These are phyloP conservation scores for Tolypocladium amazonense DNA, from an alignment of 2,329 filamentous ascomycete species.

Conservation along the genomic window DNA sequence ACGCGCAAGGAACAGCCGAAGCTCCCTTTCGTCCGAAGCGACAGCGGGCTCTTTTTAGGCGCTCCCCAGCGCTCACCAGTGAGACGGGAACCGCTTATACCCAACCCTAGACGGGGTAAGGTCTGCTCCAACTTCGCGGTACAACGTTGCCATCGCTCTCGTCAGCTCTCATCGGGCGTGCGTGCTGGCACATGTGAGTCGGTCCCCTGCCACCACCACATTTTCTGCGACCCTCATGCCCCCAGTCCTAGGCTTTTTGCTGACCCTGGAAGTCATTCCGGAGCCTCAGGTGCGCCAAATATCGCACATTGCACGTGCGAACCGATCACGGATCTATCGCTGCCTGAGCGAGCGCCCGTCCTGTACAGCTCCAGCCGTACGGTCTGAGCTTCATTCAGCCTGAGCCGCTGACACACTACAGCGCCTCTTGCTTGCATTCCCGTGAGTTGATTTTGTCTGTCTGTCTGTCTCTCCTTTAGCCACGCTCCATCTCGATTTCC, in stretches of 20 bases:
- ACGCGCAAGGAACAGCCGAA: not conserved
- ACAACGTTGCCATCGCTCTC: not conserved
- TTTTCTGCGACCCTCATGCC: not conserved
- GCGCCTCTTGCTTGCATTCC: not conserved
- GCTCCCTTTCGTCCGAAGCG: slow-evolving; percentile 1
- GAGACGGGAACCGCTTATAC: not conserved
- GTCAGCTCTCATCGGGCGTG: not conserved
- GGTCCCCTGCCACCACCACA: not conserved
- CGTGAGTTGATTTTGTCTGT: not conserved
- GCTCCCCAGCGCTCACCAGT: not conserved
- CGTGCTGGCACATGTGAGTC: not conserved
- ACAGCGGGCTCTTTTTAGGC: not conserved
- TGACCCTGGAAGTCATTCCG: not conserved
- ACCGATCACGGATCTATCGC: not conserved
- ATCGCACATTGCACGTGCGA: not conserved
- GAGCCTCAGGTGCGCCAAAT: not conserved
- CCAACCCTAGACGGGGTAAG: not conserved
- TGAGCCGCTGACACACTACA: not conserved
- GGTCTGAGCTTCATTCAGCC: not conserved
- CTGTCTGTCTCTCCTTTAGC: not conserved
- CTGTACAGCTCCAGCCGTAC: not conserved
- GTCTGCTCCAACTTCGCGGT: not conserved
- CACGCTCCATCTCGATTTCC: not conserved
- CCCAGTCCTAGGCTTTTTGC: not conserved
- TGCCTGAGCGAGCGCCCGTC: not conserved